Evolutionary conservation across 148 eudicot species (phyloP).

Genomic region (Spergularia bocconei): DNA sequence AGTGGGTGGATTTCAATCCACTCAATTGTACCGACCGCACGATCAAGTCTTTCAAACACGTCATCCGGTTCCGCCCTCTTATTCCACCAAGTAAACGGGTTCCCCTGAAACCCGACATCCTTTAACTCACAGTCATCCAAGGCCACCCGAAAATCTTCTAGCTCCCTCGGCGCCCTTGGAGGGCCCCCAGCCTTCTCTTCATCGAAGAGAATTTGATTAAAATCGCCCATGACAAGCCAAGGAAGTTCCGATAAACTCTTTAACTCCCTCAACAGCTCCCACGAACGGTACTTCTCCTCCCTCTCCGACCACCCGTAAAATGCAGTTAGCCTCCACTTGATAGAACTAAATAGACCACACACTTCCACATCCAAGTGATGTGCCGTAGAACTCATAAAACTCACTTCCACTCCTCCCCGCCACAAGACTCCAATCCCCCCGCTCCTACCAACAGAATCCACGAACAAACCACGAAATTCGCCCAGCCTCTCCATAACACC

Average conservation of each 20-base stretch:
- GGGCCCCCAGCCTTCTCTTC: background rate
- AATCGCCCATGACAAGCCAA: background rate
- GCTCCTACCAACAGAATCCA: background rate
- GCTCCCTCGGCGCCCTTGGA: background rate
- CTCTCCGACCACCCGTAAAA: background rate
- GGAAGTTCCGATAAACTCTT: background rate
- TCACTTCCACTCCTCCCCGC: background rate
- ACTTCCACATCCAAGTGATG: background rate
- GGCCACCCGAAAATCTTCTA: background rate
- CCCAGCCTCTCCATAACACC: background rate
- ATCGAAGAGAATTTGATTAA: background rate
- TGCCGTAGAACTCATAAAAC: background rate
- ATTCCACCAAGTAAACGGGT: background rate
- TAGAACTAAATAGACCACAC: background rate
- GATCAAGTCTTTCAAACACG: background rate
- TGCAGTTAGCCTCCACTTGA: background rate
- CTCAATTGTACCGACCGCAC: background rate
- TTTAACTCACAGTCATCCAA: background rate
- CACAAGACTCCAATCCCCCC: background rate
- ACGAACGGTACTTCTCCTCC: background rate
- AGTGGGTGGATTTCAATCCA: background rate
- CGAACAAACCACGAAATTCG: background rate
- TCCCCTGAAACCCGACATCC: background rate
- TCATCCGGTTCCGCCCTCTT: too few relatives aligned
- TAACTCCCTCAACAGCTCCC: background rate